Base-by-base conservation (phyloP, 805 yeast species). In the Nakazawaea wickerhamii region DNA sequence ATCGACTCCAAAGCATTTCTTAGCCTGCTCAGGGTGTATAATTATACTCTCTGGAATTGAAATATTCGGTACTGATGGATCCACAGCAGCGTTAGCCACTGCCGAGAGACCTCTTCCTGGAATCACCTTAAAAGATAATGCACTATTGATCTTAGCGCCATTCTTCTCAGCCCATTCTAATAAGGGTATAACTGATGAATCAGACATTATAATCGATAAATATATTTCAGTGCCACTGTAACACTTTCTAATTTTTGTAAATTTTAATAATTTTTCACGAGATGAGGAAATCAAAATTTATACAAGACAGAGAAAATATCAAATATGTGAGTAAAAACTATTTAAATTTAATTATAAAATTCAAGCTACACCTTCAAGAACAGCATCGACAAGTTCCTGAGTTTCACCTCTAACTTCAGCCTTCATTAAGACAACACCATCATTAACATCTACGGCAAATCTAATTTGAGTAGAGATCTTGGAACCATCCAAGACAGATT, bases 321-420 rank as follows among this genome's bases (percentile, higher is more conserved):
- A n/a, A 3, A 30, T 9, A 14, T 17, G 35, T 9, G 19, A 3
- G 11, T 11, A 36, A 36, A 17, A 28, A 20, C 11, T 18, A 36
- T 21, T 13, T 13, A 34, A 34, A 34, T 34, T 22, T 13, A 7
- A 21, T 17, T 10, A 15, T 15, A 9, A 8, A 28, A 28, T 10
- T 45, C 49, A 69, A 39, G 65, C 73, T 40, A 73, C 51, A 40
- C 77, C 70, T 33, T 68, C 75, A 31, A 76, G 73, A 36, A 84
- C 76, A 50, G 73, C 54, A 38, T 66, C 70, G 26, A 75, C 64
- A 36, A 80, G 58, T 38, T 64, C 70, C 54, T 61, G 65, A 46
- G 72, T 77, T 49, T 73, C 75, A 45, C 79, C 65, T 57, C 75
- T 79, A 39, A 79, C 83, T 47, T 73, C 77, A 36, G 73, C 73